These are phyloP conservation scores for Volutella citrinella DNA, from an alignment of 2,329 filamentous ascomycete species.

Conservation along the genomic window DNA sequence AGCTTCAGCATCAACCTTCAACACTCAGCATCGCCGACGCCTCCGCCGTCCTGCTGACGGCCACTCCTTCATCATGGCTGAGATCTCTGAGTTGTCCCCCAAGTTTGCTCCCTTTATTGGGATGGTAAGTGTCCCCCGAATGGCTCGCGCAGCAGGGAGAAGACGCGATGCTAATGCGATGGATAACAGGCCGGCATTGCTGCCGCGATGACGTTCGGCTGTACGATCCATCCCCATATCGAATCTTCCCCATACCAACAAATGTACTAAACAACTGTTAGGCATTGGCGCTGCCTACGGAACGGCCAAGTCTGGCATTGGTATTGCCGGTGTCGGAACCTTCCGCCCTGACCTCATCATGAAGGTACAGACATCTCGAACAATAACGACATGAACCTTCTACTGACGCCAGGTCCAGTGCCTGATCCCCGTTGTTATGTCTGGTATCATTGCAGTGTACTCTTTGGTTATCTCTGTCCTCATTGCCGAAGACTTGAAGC, in stretches of 20 bases:
- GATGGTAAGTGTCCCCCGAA: conserved; percentile 60
- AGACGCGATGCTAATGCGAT: conserved; percentile 23
- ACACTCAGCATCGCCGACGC: conserved; percentile 14
- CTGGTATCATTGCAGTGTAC: conserved; percentile 98
- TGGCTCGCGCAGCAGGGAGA: conserved; percentile 7
- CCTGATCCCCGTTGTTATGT: conserved; percentile 91
- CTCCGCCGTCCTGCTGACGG: conserved; percentile 16
- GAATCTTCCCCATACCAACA: too few species aligned
- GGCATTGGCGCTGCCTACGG: conserved; percentile 77
- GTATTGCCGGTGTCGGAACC: conserved; percentile 80
- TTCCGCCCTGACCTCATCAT: conserved; percentile 86
- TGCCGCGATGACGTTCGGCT: conserved; percentile 80
- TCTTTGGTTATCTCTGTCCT: conserved; percentile 94
- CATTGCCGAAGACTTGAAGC: conserved; percentile 84
- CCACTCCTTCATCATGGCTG: conserved; percentile 43
- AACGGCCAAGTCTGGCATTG: conserved; percentile 84
- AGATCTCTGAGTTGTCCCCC: conserved; percentile 60
- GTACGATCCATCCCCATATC: conserved; percentile 46
- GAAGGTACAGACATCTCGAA: too few species aligned
- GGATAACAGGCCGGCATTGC: conserved; percentile 67
- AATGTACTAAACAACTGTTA: too few species aligned
- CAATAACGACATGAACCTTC: too few species aligned
- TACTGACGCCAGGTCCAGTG: too few species aligned
- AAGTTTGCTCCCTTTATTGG: conserved; percentile 86
- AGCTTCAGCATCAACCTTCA: conserved; percentile 18